Conservation (phyloP, 495 filamentous ascomycete genomes). For the Penicillium cosmopolitanum region DNA sequence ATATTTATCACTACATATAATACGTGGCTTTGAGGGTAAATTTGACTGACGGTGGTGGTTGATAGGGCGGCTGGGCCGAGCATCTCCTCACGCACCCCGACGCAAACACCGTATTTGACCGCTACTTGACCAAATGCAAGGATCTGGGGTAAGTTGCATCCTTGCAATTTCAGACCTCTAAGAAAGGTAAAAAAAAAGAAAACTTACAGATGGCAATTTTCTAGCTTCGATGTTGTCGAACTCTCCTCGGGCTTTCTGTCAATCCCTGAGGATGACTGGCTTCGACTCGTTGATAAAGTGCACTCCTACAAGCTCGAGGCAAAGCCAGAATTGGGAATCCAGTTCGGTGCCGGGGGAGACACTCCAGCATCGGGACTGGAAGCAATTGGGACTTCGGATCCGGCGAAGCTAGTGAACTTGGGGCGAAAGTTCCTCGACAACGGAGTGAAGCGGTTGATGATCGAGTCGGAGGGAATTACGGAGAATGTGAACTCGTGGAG, state of each 20-base stretch:
- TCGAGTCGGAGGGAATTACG: slow-evolving; percentile 65
- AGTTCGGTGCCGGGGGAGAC: slow-evolving; percentile 64
- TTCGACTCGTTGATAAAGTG: slow-evolving; percentile 58
- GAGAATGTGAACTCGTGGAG: slow-evolving; percentile 61
- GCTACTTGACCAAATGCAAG: slow-evolving; percentile 56
- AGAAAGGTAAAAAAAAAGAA: not conserved
- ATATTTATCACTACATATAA: not conserved
- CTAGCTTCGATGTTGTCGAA: slow-evolving; percentile 59
- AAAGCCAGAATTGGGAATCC: slow-evolving; percentile 64
- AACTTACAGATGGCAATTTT: not conserved
- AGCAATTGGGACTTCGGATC: slow-evolving; percentile 56
- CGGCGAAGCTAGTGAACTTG: slow-evolving; percentile 52
- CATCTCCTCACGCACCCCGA: slow-evolving; percentile 56
- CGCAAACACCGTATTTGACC: slow-evolving; percentile 48
- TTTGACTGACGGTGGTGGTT: not conserved
- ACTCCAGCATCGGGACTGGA: slow-evolving; percentile 53
- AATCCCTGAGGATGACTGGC: slow-evolving; percentile 59
- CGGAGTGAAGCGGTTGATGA: slow-evolving; percentile 63
- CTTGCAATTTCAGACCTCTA: not conserved
- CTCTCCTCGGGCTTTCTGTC: slow-evolving; percentile 58
- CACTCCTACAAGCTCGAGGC: slow-evolving; percentile 53
- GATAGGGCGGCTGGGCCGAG: slow-evolving; percentile 58
- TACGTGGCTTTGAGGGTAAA: not conserved
- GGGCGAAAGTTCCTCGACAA: slow-evolving; percentile 55
- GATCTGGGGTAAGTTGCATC: slow-evolving; percentile 42